phyloP scores from a whole-genome alignment of 225 moss, liverwort and hornwort species.

The Sphagnum tenellum region DNA sequence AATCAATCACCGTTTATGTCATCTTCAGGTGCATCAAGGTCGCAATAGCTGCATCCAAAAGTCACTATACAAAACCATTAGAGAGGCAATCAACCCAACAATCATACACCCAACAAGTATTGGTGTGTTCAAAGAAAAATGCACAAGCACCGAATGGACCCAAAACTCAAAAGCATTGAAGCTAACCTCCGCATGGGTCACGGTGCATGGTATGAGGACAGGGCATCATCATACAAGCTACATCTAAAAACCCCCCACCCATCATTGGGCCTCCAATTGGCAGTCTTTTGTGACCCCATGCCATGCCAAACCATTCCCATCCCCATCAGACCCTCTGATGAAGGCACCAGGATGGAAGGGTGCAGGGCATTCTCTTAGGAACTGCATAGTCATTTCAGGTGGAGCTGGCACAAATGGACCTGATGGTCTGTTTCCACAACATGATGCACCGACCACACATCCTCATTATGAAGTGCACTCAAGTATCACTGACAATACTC shows the following conservation, averaged over 20 bases:
- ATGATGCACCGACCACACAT: too few relatives aligned
- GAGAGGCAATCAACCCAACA: too few relatives aligned
- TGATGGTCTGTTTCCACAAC: constrained; percentile 44
- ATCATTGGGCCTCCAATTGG: constrained; percentile 59
- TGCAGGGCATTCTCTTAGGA: constrained; percentile 89
- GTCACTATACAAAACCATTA: too few relatives aligned
- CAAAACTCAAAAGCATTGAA: too few relatives aligned
- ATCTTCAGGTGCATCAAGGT: constrained; percentile 98
- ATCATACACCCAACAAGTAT: too few relatives aligned
- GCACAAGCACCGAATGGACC: too few relatives aligned
- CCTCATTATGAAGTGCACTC: too few relatives aligned
- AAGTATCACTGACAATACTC: too few relatives aligned
- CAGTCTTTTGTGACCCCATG: constrained; percentile 64
- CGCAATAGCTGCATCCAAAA: constrained; percentile 72
- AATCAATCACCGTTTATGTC: constrained; percentile 99
- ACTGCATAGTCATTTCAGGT: constrained; percentile 95
- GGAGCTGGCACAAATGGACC: constrained; percentile 99
- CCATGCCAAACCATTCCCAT: constrained; percentile 74
- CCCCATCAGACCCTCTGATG: constrained; percentile 74
- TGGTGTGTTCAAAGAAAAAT: too few relatives aligned
- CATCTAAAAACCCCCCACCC: constrained; percentile 78
- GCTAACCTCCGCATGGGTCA: constrained; percentile 85
- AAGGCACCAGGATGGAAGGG: constrained; percentile 83
- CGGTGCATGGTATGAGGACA: constrained; percentile 66
- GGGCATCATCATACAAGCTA: constrained; percentile 80